Percentiles rank a stretch among this genome's conserved stretches.
phyloP scores from a whole-genome alignment of 2,329 filamentous ascomycete genomes.

The Monosporascus sp. region DNA sequence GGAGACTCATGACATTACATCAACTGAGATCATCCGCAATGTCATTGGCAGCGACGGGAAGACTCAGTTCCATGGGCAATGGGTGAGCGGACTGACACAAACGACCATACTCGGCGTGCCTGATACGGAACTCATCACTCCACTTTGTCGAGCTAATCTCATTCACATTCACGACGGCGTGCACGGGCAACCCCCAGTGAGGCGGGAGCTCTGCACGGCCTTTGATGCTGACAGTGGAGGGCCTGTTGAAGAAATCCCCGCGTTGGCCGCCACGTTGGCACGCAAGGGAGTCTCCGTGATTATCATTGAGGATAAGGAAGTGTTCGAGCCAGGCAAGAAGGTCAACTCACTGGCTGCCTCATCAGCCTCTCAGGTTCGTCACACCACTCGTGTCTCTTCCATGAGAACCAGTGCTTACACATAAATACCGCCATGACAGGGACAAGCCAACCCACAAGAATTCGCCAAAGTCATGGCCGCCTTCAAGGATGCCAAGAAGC shows the following conservation, averaged over 20 bases:
- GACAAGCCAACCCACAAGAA: no score
- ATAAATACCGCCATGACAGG: no score
- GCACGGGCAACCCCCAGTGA: no score
- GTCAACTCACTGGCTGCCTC: slow-evolving; percentile 3
- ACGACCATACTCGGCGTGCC: slow-evolving; percentile 2
- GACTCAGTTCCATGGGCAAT: slow-evolving; percentile 2
- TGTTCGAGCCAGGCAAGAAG: slow-evolving; percentile 4
- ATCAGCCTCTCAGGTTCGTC: neutral
- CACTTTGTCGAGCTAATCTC: neutral
- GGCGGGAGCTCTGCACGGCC: no score
- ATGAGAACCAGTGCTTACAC: neutral
- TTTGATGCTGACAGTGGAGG: no score
- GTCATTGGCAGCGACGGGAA: no score
- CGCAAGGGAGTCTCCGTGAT: neutral
- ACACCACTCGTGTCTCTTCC: neutral
- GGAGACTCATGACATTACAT: no score
- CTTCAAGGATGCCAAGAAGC: no score
- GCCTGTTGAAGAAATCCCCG: no score
- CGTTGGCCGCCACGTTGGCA: no score
- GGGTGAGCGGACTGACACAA: slow-evolving; percentile 7
- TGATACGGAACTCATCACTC: slow-evolving; percentile 3
- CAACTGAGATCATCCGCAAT: no score
- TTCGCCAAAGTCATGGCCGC: no score
- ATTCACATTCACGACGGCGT: neutral
- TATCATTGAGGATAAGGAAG: slow-evolving; percentile 7